Conservation (phyloP, 805 yeast species). For the Kazachstania bromeliacearum region DNA sequence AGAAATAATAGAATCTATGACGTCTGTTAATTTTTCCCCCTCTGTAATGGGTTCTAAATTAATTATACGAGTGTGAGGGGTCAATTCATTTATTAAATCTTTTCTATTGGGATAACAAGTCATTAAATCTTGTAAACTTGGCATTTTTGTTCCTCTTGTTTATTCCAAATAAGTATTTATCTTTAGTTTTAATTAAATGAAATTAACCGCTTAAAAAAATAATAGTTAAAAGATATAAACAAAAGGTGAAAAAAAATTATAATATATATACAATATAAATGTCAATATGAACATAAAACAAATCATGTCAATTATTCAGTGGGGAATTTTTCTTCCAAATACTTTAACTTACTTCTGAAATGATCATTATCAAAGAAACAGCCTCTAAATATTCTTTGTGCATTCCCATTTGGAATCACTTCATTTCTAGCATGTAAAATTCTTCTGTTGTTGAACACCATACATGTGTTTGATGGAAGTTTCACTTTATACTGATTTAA, state of each 20-base stretch:
- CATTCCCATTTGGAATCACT: slow-evolving; percentile 36
- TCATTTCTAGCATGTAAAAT: slow-evolving; percentile 61
- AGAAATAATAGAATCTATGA: slow-evolving; percentile 12
- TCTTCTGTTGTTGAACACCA: slow-evolving; percentile 63
- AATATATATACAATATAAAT: neutral
- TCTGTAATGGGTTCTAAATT: slow-evolving; percentile 4
- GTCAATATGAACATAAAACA: neutral
- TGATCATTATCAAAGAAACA: slow-evolving; percentile 67
- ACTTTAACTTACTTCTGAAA: slow-evolving; percentile 50
- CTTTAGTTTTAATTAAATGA: neutral
- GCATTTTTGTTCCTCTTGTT: neutral
- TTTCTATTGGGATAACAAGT: slow-evolving; percentile 4
- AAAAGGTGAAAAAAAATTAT: neutral
- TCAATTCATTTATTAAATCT: slow-evolving; percentile 9
- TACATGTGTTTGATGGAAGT: slow-evolving; percentile 50
- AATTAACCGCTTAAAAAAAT: no score
- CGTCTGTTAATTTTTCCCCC: neutral
- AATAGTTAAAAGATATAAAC: neutral
- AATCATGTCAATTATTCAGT: no score
- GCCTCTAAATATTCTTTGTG: slow-evolving; percentile 62
- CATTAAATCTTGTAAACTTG: slow-evolving; percentile 8
- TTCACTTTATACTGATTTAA: slow-evolving; percentile 46
- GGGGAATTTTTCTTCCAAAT: slow-evolving; percentile 21
- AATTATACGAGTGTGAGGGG: slow-evolving; percentile 12
- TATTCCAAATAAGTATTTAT: no score